Evolutionary conservation across 495 filamentous ascomycete species (phyloP).

Genomic region (Daldinia bambusicola): DNA sequence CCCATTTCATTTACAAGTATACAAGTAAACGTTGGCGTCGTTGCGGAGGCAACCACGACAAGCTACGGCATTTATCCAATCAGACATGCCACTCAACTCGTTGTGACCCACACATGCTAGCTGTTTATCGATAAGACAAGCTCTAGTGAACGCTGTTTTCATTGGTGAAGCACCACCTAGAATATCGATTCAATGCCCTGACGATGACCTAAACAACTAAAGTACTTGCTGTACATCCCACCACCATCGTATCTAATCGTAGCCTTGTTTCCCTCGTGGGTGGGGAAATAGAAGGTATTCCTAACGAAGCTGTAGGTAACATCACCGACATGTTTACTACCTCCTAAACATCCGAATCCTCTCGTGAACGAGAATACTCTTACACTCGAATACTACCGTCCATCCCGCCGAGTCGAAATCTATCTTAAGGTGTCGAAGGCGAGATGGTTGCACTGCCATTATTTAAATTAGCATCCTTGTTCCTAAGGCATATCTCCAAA

Average conservation of each 20-base stretch:
- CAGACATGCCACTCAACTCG: neutral
- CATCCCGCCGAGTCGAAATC: constrained; percentile 16
- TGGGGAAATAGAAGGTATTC: constrained; percentile 1
- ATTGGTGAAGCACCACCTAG: neutral
- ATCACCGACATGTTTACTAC: constrained; percentile 12
- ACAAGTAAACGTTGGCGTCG: constrained; percentile 34
- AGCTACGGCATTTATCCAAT: constrained; percentile 19
- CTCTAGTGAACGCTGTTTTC: neutral
- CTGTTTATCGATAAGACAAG: constrained; percentile 38
- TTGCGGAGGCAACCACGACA: constrained; percentile 46
- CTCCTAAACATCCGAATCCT: neutral
- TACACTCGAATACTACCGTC: constrained; percentile 9
- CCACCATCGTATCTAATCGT: no score
- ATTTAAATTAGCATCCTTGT: constrained; percentile 59
- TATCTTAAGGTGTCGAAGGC: constrained; percentile 8
- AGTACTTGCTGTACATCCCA: no score
- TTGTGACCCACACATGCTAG: neutral
- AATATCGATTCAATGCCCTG: no score
- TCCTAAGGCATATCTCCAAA: constrained; percentile 67
- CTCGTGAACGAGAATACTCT: constrained; percentile 9
- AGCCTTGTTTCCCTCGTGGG: constrained; percentile 8
- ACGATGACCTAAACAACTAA: constrained; percentile 22
- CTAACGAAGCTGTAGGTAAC: constrained; percentile 1
- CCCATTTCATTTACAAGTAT: constrained; percentile 35
- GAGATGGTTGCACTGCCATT: constrained; percentile 63